A percentile compares a stretch with the other conserved stretches of the same genome.
These are phyloP conservation scores for Vitis hybrid DNA, from an alignment of 177 flowering plant species.

Conservation along the genomic window DNA sequence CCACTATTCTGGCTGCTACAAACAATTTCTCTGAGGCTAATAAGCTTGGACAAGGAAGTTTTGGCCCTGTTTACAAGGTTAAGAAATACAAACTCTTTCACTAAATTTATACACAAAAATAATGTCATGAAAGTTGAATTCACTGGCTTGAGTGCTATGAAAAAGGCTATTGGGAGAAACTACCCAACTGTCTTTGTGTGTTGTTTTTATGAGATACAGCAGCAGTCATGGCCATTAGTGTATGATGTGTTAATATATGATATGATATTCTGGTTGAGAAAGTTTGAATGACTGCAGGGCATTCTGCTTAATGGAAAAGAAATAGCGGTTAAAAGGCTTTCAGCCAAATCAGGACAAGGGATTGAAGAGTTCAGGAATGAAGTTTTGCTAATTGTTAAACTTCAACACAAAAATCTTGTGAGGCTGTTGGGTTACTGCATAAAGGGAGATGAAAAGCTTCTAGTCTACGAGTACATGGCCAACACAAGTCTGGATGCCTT, in stretches of 20 bases:
- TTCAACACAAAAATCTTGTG: slow-evolving; percentile 67
- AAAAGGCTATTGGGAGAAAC: too few relatives aligned
- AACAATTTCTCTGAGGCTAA: slow-evolving; percentile 6
- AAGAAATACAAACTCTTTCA: too few relatives aligned
- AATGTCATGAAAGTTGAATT: too few relatives aligned
- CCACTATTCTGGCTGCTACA: slow-evolving; percentile 6
- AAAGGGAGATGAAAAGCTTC: slow-evolving; percentile 49
- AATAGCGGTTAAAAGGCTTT: slow-evolving; percentile 72
- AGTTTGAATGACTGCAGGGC: slow-evolving; percentile 32
- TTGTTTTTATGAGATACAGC: too few relatives aligned
- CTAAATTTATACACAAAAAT: too few relatives aligned
- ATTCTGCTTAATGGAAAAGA: slow-evolving; percentile 47
- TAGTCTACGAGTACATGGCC: slow-evolving; percentile 55
- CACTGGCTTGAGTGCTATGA: too few relatives aligned
- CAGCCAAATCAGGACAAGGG: slow-evolving; percentile 52
- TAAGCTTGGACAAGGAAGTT: slow-evolving; percentile 17
- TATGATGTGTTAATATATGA: too few relatives aligned
- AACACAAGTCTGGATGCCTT: slow-evolving; percentile 55
- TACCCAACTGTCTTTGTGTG: too few relatives aligned
- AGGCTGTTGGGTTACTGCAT: slow-evolving; percentile 61
- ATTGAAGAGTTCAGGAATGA: slow-evolving; percentile 56
- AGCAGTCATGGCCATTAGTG: too few relatives aligned
- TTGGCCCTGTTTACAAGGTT: slow-evolving; percentile 24
- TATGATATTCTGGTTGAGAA: too few relatives aligned
- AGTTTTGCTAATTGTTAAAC: slow-evolving; percentile 44